Evolutionary conservation across 1,284 basidiomycete genomes (phyloP).

Genomic region (Puccinia triticina): DNA sequence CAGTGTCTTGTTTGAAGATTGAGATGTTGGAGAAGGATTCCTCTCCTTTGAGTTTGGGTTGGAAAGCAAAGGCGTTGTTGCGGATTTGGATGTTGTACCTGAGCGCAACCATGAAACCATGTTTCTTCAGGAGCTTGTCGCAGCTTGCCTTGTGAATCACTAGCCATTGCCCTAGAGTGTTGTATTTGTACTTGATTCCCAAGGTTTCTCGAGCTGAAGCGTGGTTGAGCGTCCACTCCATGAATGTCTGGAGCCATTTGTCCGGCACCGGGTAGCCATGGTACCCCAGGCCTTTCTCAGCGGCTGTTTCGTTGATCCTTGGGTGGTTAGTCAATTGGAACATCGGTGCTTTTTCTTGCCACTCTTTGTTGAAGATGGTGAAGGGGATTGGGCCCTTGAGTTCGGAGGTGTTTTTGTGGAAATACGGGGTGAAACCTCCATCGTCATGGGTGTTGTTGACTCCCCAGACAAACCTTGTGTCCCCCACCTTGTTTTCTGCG

Average conservation of each 20-base stretch:
- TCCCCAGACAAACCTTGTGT: background rate
- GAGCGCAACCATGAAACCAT: background rate
- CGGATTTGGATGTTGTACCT: background rate
- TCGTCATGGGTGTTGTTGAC: background rate
- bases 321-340: background rate
- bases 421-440: background rate
- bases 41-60: too few relatives aligned
- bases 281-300: background rate
- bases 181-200: background rate
- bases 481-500: background rate
- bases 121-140: background rate
- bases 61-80: background rate
- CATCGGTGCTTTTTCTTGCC: constrained; percentile 8
- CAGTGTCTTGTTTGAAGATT: too few relatives aligned
- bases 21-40: too few relatives aligned
- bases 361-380: too few relatives aligned
- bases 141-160: background rate
- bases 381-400: too few relatives aligned
- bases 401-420: background rate
- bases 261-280: background rate
- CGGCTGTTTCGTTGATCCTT: background rate
- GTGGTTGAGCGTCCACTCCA: background rate
- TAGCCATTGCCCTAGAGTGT: background rate
- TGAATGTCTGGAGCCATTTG: background rate
- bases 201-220: background rate